These are phyloP conservation scores for Mycena sanguinolenta DNA, from an alignment of 768 basidiomycete species.

Conservation along the genomic window DNA sequence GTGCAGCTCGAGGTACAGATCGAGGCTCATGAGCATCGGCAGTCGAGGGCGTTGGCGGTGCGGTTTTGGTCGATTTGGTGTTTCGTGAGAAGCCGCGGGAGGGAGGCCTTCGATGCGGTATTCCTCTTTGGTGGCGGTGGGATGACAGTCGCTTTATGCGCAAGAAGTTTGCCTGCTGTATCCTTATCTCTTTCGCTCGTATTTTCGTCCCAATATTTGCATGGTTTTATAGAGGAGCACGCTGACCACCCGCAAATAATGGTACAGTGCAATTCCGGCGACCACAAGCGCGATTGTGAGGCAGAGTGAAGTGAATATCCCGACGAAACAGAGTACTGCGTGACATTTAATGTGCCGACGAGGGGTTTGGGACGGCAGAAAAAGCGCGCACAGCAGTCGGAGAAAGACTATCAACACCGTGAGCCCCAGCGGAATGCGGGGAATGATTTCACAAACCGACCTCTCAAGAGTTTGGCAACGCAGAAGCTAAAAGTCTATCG, in stretches of 20 bases:
- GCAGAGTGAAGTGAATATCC: slow-evolving; percentile 36
- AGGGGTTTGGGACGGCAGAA: slow-evolving; percentile 36
- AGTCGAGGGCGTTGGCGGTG: too few relatives aligned
- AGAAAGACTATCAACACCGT: slow-evolving; percentile 8
- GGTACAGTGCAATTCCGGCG: slow-evolving; percentile 27
- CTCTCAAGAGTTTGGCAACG: slow-evolving; percentile 36
- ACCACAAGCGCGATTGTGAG: slow-evolving; percentile 33
- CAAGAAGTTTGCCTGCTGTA: not conserved
- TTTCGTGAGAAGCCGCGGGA: not conserved
- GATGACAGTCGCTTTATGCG: slow-evolving; percentile 11
- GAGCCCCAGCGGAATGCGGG: not conserved
- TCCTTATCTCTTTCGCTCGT: slow-evolving; percentile 20
- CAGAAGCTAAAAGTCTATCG: slow-evolving; percentile 37
- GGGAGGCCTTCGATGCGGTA: slow-evolving; percentile 20
- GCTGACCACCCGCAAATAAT: slow-evolving; percentile 26
- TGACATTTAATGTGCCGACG: slow-evolving; percentile 13
- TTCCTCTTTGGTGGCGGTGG: slow-evolving; percentile 9
- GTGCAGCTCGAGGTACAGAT: too few relatives aligned
- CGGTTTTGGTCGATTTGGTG: too few relatives aligned
- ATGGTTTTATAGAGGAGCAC: slow-evolving; percentile 36
- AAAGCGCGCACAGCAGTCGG: slow-evolving; percentile 28
- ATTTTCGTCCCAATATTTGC: slow-evolving; percentile 28
- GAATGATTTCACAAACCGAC: slow-evolving; percentile 1
- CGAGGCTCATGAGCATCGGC: not conserved
- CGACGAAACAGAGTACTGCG: slow-evolving; percentile 34